Conservation (phyloP, 495 filamentous ascomycete genomes). For the Aspergillus taichungensis region DNA sequence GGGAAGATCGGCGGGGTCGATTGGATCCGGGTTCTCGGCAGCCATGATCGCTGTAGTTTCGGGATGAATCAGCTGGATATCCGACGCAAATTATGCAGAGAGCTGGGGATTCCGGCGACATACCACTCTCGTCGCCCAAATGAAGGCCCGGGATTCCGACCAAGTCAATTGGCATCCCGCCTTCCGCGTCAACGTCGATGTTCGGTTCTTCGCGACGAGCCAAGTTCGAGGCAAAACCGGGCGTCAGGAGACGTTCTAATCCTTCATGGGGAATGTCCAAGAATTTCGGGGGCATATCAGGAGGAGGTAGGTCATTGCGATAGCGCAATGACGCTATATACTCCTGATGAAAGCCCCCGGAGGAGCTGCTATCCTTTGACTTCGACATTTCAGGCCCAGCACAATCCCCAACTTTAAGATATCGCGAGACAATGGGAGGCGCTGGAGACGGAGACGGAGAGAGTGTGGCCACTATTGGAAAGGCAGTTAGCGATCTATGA, state of each 20-base stretch:
- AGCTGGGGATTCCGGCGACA: constrained; percentile 21
- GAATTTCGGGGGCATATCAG: constrained; percentile 88
- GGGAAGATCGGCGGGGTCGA: constrained; percentile 73
- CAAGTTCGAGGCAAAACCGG: constrained; percentile 77
- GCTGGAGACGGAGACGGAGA: background rate
- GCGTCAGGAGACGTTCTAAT: constrained; percentile 75
- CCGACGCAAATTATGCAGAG: background rate
- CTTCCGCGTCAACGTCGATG: constrained; percentile 93
- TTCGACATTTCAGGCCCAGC: constrained; percentile 20
- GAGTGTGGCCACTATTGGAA: constrained; percentile 3
- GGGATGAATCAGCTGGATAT: constrained; percentile 5
- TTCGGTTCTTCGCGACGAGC: constrained; percentile 88
- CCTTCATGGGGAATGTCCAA: constrained; percentile 93
- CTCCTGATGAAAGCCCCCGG: constrained; percentile 77
- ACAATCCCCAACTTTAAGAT: no score
- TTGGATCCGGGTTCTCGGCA: constrained; percentile 52
- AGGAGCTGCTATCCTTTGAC: constrained; percentile 33
- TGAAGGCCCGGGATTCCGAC: constrained; percentile 92
- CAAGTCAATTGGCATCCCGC: constrained; percentile 94
- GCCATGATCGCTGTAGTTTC: constrained; percentile 63
- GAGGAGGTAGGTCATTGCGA: constrained; percentile 88
- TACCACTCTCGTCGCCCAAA: constrained; percentile 91
- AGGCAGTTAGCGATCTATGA: constrained; percentile 5
- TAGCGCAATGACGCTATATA: constrained; percentile 94
- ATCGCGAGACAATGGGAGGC: background rate